Percentiles rank a stretch among this genome's conserved stretches.
Evolutionary conservation across 306 rosid genomes (phyloP).

Genomic region (Ormosia semicastrata): DNA sequence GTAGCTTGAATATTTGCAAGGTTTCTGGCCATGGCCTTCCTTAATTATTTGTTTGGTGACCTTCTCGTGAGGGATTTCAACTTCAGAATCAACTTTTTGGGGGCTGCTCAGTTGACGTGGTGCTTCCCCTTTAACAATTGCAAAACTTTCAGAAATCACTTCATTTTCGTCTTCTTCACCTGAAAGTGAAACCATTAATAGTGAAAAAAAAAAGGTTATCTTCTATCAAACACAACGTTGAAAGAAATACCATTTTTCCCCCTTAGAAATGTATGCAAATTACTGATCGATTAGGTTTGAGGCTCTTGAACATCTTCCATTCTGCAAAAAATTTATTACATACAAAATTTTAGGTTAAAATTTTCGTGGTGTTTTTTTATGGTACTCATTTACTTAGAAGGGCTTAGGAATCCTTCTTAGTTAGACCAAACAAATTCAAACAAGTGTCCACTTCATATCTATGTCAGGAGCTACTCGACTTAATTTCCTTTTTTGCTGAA

Average conservation of each 20-base stretch:
- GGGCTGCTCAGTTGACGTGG: slow-evolving; percentile 48
- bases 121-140: slow-evolving; percentile 66
- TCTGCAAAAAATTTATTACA: neutral
- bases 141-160: slow-evolving; percentile 54
- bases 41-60: slow-evolving; percentile 78
- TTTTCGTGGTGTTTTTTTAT: too few relatives aligned
- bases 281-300: slow-evolving; percentile 41
- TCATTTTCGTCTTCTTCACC: slow-evolving; percentile 62
- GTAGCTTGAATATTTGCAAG: slow-evolving; percentile 90
- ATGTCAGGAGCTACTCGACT: too few relatives aligned
- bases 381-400: too few relatives aligned
- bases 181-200: slow-evolving; percentile 25
- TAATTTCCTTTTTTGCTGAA: too few relatives aligned
- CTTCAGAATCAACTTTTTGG: slow-evolving; percentile 79
- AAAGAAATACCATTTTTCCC: neutral
- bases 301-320: slow-evolving; percentile 62
- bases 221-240: neutral
- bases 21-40: slow-evolving; percentile 84
- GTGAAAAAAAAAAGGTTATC: neutral
- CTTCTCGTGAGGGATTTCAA: slow-evolving; percentile 74
- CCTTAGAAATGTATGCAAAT: neutral
- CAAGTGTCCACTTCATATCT: too few relatives aligned
- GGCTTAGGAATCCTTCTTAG: too few relatives aligned
- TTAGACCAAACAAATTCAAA: too few relatives aligned
- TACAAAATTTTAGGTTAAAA: neutral